Evolutionary conservation across 1,284 basidiomycete species (phyloP).

Genomic region (Cerrena zonata): DNA sequence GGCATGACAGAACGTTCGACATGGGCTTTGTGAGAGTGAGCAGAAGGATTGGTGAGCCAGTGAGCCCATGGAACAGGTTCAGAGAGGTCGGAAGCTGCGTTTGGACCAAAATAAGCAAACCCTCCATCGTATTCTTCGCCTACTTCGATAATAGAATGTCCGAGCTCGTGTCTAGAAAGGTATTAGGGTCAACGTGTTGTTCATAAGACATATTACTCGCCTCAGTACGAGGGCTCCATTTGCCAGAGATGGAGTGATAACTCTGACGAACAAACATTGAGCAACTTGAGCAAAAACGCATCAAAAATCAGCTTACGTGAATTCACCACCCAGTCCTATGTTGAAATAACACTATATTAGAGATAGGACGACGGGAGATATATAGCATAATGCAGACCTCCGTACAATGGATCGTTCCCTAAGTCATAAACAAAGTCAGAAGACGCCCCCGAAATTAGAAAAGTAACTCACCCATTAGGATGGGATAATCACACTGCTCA

Average conservation of each 20-base stretch:
- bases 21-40: constrained; percentile 1
- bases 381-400: constrained; percentile 43
- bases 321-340: constrained; percentile 78
- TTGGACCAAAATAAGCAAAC: constrained; percentile 69
- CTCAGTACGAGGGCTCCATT: constrained; percentile 77
- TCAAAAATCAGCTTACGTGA: constrained; percentile 52
- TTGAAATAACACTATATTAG: neutral
- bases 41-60: constrained; percentile 51
- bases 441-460: neutral
- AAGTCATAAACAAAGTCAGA: constrained; percentile 3
- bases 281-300: neutral
- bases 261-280: constrained; percentile 44
- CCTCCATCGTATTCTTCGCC: constrained; percentile 88
- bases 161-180: constrained; percentile 60
- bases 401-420: constrained; percentile 80
- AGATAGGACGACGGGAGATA: neutral
- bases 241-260: constrained; percentile 72
- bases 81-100: constrained; percentile 47
- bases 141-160: constrained; percentile 73
- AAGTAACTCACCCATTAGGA: constrained; percentile 58
- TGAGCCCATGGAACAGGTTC: constrained; percentile 61
- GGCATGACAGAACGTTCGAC: constrained; percentile 73
- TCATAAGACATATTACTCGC: constrained; percentile 19
- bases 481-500: constrained; percentile 71
- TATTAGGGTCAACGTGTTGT: neutral